These are phyloP conservation scores for Fusarium algeriense DNA, from an alignment of 2,329 filamentous ascomycete species.

Conservation along the genomic window DNA sequence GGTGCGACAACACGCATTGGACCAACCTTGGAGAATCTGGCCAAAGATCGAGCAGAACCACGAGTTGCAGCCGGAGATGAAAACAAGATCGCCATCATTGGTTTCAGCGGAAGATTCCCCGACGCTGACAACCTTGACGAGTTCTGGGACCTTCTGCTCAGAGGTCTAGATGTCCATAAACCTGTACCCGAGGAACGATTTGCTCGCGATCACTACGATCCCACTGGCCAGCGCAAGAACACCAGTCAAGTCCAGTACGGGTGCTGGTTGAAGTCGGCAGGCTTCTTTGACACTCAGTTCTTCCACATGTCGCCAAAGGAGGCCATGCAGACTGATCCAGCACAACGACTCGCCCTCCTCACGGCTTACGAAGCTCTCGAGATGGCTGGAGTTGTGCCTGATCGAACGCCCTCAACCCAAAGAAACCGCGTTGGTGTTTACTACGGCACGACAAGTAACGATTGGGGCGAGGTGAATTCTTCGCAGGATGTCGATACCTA, in stretches of 20 bases:
- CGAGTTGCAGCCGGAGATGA: neutral
- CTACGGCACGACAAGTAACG: constrained; percentile 80
- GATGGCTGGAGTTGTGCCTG: constrained; percentile 77
- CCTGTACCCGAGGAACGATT: constrained; percentile 75
- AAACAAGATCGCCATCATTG: constrained; percentile 83
- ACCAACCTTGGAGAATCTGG: fast-evolving
- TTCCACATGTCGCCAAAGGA: constrained; percentile 88
- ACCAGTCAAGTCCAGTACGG: constrained; percentile 77
- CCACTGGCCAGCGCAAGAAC: constrained; percentile 75
- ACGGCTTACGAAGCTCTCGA: constrained; percentile 86
- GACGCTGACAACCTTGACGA: constrained; percentile 58
- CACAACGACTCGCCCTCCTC: constrained; percentile 78
- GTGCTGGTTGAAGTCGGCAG: constrained; percentile 77
- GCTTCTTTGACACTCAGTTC: constrained; percentile 80
- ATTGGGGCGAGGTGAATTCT: constrained; percentile 81
- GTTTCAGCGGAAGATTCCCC: constrained; percentile 61
- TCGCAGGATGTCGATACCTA: constrained; percentile 76
- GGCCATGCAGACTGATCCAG: constrained; percentile 80
- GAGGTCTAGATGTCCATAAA: constrained; percentile 75
- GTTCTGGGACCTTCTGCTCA: constrained; percentile 74
- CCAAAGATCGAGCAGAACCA: neutral
- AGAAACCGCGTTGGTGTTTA: constrained; percentile 74
- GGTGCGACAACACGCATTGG: neutral
- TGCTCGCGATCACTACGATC: constrained; percentile 72
- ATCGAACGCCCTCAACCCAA: constrained; percentile 75